These are phyloP conservation scores for Eucalyptus tenuipes DNA, from an alignment of 345 rosid genomes.

Conservation along the genomic window DNA sequence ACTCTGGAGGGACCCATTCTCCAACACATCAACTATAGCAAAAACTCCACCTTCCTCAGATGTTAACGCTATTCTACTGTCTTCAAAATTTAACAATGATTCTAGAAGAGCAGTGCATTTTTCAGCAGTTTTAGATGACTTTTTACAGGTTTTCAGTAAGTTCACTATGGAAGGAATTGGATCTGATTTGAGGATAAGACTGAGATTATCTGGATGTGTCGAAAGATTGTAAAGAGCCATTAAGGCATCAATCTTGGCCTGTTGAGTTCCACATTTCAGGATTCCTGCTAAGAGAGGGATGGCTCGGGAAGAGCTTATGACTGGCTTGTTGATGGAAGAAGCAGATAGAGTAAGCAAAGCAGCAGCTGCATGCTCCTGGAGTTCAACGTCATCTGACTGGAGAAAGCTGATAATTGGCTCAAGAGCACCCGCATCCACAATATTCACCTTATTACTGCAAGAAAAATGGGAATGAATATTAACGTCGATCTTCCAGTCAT, in stretches of 20 bases:
- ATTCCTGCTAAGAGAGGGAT: conserved; percentile 74
- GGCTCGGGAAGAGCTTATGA: conserved; percentile 64
- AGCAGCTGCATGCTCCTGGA: conserved; percentile 79
- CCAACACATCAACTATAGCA: conserved; percentile 77
- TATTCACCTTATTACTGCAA: conserved; percentile 79
- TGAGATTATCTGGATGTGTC: conserved; percentile 36
- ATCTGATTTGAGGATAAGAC: conserved; percentile 32
- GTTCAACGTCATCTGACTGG: conserved; percentile 35
- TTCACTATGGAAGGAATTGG: conserved; percentile 49
- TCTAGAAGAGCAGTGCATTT: conserved; percentile 77
- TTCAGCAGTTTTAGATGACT: conserved; percentile 77
- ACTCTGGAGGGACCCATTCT: conserved; percentile 71
- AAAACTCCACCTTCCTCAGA: conserved; percentile 79
- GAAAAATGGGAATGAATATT: neutral
- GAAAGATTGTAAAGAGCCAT: conserved; percentile 91
- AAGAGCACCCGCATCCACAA: conserved; percentile 89
- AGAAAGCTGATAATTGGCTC: conserved; percentile 66
- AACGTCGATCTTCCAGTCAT: neutral
- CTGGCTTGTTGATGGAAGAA: conserved; percentile 61
- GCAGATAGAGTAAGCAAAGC: conserved; percentile 86
- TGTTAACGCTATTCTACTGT: conserved; percentile 48
- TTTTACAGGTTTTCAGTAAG: conserved; percentile 61
- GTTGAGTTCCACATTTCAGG: conserved; percentile 57
- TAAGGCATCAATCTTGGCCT: conserved; percentile 60
- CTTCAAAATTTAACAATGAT: conserved; percentile 64